Evolutionary conservation across 2,329 filamentous ascomycete genomes (phyloP), one percentile per base, ranked within the genome.

Genomic region (Alternaria solani): DNA sequence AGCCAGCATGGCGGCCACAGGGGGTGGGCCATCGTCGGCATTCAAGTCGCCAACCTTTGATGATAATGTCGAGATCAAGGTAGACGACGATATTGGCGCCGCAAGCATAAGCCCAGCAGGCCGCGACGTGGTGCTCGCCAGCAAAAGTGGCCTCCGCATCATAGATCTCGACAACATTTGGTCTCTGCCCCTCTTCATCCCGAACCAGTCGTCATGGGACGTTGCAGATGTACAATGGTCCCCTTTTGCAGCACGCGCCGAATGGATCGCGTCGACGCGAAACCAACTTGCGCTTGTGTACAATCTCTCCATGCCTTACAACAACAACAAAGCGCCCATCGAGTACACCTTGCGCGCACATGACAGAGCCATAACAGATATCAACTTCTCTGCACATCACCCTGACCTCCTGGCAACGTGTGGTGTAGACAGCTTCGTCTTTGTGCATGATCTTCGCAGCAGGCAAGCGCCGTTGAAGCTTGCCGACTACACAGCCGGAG

Each of bases 211-310:
- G 43, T 91, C 92, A n/a, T 97, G 94, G 93, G 89, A 96, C 52
- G 94, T 97, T 5, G 93, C 94, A 11, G 94, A 97, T 78, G 94
- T 97, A 30, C 94, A 97, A 79, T 97, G 94, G 94, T 97, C 93
- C 11, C 94, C 94, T 1, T 97, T 97, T 76, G 91, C 94, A 12
- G 88, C 87, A 20, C 88, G 94, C 48, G 92, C 96, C 76, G 94
- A 94, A 72, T 97, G 94, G 94, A 91, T 97, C 18, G 92, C 93
- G 36, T 96, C 93, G 60, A 97, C 94, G 1, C 94, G 93, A 18
- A 97, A 97, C 76, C 94, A 97, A 77, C 93, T 95, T 69, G 95
- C 94, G 20, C 83, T 97, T 51, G 92, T 97, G 20, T 97, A 93
- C 93, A 97, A 97, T 76, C 83, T 97, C 61, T 92, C 68, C 36